Evolutionary conservation across 495 filamentous ascomycete genomes (phyloP).

Genomic region (Aspergillus sclerotioniger): DNA sequence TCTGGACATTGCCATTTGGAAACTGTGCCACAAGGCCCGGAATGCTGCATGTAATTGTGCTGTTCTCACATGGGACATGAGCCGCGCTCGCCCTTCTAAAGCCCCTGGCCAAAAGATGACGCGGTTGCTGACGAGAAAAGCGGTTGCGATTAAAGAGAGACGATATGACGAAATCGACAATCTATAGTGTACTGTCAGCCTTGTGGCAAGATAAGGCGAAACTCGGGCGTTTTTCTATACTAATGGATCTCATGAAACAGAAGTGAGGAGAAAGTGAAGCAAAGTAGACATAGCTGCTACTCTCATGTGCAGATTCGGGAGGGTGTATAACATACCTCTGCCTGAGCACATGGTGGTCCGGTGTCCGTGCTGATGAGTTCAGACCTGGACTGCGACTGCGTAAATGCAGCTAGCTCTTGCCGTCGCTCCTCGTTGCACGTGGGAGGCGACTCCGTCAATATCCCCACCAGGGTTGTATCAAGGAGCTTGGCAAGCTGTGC

Average conservation of each 20-base stretch:
- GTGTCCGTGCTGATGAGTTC: slow-evolving; percentile 36
- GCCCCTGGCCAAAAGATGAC: slow-evolving; percentile 78
- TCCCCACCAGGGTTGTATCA: slow-evolving; percentile 66
- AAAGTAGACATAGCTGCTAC: neutral
- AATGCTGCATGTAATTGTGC: slow-evolving; percentile 40
- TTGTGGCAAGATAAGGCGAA: neutral
- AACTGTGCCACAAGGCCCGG: slow-evolving; percentile 54
- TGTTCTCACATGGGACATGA: slow-evolving; percentile 15
- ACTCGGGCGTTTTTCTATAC: neutral
- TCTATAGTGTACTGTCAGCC: slow-evolving; percentile 48
- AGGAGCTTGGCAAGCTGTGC: slow-evolving; percentile 52
- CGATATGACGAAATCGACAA: slow-evolving; percentile 82
- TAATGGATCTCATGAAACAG: neutral
- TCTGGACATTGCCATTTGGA: slow-evolving; percentile 67
- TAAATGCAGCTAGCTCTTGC: slow-evolving; percentile 64
- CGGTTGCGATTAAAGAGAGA: slow-evolving; percentile 62
- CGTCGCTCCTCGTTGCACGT: slow-evolving; percentile 40
- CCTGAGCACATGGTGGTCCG: slow-evolving; percentile 46
- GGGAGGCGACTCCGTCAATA: slow-evolving; percentile 33
- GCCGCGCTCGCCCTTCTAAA: slow-evolving; percentile 47
- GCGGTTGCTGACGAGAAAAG: slow-evolving; percentile 48
- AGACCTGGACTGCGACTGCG: slow-evolving; percentile 31
- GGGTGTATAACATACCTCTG: slow-evolving; percentile 52
- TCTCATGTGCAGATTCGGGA: neutral
- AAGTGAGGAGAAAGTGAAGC: neutral